These are phyloP conservation scores for Pycnococcus provasolii DNA, from an alignment of 139 green algal species.

Conservation along the genomic window DNA sequence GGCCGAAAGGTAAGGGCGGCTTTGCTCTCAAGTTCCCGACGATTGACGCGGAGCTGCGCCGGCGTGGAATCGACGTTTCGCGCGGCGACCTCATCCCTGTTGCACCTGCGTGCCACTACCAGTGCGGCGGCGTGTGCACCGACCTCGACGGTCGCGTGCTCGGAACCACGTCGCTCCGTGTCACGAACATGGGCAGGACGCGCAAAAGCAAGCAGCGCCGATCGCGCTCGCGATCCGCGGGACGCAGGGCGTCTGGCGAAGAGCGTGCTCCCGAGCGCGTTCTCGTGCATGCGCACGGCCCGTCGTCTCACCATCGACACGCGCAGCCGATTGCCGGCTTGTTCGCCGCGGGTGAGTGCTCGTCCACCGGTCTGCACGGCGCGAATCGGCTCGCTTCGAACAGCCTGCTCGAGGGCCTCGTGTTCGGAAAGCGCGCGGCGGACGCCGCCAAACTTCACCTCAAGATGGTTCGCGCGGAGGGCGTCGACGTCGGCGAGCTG, in stretches of 20 bases:
- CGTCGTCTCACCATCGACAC: slow-evolving; percentile 77
- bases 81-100: slow-evolving; percentile 80
- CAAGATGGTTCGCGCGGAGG: too few species aligned
- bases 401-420: slow-evolving; percentile 89
- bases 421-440: slow-evolving; percentile 80
- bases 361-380: slow-evolving; percentile 85
- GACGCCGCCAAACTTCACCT: too few species aligned
- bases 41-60: slow-evolving; percentile 56
- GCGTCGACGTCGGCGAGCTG: too few species aligned
- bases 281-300: too few species aligned
- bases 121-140: slow-evolving; percentile 86
- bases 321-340: slow-evolving; percentile 55
- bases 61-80: slow-evolving; percentile 81
- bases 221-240: too few species aligned
- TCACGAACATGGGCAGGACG: too few species aligned
- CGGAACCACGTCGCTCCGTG: slow-evolving; percentile 5
- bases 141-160: neutral
- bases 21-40: slow-evolving; percentile 65
- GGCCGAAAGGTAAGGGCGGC: slow-evolving; percentile 6
- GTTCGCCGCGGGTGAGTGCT: slow-evolving; percentile 86
- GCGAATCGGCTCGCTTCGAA: slow-evolving; percentile 94
- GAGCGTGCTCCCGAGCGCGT: too few species aligned
- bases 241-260: too few species aligned
- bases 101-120: slow-evolving; percentile 91
- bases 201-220: too few species aligned